A percentile compares a stretch with the other conserved stretches of the same genome.
Evolutionary conservation across 495 filamentous ascomycete species (phyloP).

Genomic region (Hypoxylon fuscum): DNA sequence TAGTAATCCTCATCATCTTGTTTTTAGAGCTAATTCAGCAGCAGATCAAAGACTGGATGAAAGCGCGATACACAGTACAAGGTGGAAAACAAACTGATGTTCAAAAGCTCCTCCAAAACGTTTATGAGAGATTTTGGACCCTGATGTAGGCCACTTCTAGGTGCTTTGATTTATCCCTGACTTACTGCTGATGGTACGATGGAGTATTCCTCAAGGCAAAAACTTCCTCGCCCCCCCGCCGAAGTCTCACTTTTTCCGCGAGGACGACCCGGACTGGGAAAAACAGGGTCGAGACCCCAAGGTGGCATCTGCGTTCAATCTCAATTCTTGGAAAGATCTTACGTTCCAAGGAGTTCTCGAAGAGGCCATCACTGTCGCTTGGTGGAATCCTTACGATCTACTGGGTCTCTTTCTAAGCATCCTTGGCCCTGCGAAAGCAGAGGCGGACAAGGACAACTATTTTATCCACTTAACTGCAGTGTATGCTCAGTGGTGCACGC

Average conservation of each 20-base stretch:
- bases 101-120: not conserved
- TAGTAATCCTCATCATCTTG: not conserved
- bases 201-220: not conserved
- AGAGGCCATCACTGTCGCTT: not conserved
- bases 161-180: not conserved
- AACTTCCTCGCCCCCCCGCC: not conserved
- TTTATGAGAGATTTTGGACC: not conserved
- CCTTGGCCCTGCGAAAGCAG: slow-evolving; percentile 6
- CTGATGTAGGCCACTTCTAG: not conserved
- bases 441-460: slow-evolving; percentile 4
- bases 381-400: slow-evolving; percentile 12
- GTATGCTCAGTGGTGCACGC: not conserved
- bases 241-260: not conserved
- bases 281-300: not conserved
- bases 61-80: not conserved
- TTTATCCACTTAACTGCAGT: not conserved
- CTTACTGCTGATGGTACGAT: not conserved
- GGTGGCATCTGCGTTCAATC: not conserved
- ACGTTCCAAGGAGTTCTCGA: not conserved
- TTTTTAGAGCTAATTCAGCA: not conserved
- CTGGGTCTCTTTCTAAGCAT: slow-evolving; percentile 10
- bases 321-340: not conserved
- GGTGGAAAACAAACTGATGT: not conserved
- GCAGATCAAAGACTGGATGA: not conserved
- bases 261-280: not conserved